Base-by-base conservation (phyloP, 2,329 filamentous ascomycete genomes). In the Leptosphaerulina australis region DNA sequence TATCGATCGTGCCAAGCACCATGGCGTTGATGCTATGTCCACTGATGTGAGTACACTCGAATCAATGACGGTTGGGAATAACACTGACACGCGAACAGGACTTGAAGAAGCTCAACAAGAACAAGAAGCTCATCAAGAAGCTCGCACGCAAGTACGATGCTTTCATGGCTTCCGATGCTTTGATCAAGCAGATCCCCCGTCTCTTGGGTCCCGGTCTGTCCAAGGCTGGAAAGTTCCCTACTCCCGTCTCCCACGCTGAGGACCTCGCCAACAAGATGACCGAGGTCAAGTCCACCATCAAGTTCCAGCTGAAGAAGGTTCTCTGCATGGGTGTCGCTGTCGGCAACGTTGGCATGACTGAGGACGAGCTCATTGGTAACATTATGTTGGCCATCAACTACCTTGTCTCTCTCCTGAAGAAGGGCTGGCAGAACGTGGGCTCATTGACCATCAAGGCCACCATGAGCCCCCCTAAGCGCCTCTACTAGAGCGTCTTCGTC, bases 41-140 rank as follows among this genome's bases (percentile, higher is more conserved):
- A 81, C 90, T 66, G 94, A 99, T 74, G 52, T 55, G 31, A 57
- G 56, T 39, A n/a, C 14, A 8, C 9, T 24, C 6, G 8, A 15
- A 10, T 7, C 10, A 3, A 5, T 10, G 2, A 7, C 7, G 22
- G 21, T n/a, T 12, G 30, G 2, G 25, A 31, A 36, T 30, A 41
- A 34, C 31, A 51, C 54, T 55, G 25, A 53, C 48, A 45, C 37
- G 8, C 34, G 1, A 3, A 14, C 30, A 36, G 37, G 94, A 99
- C 81, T 83, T 99, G 82, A 99, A 99, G 90, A 99, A 99, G 89
- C 91, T 99, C 70, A 99, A 99, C 89, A 99, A 99, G 91, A 99
- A 99, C 91, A 97, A 99, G 90, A 99, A 99, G 89, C 88, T 97
- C 75, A 97, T 99, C 88, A 99, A 99, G 91, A 99, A 99, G 89